Evolutionary conservation across 768 basidiomycete species (phyloP).

Genomic region (Rickenella mellea): DNA sequence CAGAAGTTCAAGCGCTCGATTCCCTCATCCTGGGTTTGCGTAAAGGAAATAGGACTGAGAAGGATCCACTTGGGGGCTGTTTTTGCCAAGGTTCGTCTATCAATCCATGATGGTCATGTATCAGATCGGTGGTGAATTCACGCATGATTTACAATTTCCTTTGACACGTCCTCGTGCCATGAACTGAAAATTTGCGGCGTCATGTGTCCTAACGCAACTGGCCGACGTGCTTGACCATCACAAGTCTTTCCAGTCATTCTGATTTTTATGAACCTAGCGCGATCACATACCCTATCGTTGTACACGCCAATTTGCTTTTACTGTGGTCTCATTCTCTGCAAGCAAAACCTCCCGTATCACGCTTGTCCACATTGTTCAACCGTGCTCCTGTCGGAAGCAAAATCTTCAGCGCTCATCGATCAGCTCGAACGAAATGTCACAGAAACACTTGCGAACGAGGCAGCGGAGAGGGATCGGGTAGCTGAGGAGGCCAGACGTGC

Average conservation of each 20-base stretch:
- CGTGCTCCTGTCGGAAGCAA: slow-evolving; percentile 25
- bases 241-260: background rate
- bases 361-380: slow-evolving; percentile 46
- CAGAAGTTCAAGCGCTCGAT: slow-evolving; percentile 38
- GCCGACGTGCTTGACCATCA: too few relatives aligned
- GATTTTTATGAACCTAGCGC: slow-evolving; percentile 27
- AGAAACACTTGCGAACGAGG: slow-evolving; percentile 36
- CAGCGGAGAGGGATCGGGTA: slow-evolving; percentile 34
- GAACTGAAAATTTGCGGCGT: too few relatives aligned
- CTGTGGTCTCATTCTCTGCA: slow-evolving; percentile 59
- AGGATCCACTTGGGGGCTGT: slow-evolving; percentile 56
- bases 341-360: slow-evolving; percentile 41
- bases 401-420: slow-evolving; percentile 27
- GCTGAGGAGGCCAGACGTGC: slow-evolving; percentile 38
- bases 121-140: background rate
- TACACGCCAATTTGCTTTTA: slow-evolving; percentile 44
- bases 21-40: slow-evolving; percentile 29
- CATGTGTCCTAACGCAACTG: too few relatives aligned
- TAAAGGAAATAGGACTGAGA: slow-evolving; percentile 22
- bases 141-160: background rate
- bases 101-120: background rate
- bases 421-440: slow-evolving; percentile 35
- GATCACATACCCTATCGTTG: slow-evolving; percentile 46
- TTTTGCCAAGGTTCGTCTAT: slow-evolving; percentile 51
- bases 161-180: background rate